Evolutionary conservation across 2,329 filamentous ascomycete species (phyloP), one percentile per base, ranked within the genome.

Genomic region (Epichloe sibirici): DNA sequence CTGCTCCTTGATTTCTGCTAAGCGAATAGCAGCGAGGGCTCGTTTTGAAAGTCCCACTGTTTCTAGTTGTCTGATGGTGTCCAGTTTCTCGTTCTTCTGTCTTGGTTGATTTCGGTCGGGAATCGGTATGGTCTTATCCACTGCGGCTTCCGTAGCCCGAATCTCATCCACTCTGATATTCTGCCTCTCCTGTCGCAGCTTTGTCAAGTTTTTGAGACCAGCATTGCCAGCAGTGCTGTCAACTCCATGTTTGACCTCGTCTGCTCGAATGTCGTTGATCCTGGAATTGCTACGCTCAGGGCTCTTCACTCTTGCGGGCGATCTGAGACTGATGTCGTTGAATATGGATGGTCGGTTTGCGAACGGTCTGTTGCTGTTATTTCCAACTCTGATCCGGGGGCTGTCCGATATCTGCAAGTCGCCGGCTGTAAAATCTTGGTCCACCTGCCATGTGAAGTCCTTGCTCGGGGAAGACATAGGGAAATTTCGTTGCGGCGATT

Each of bases 391-490:
- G 49, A 81, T 70, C 35, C 75, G 73, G n/a, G 78, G 78, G 55
- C 77, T 81, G 56, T 75, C 69, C 0, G 78, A 81, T 37, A 77
- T 61, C 53, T 80, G 76, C 40, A 81, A 54, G 53, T 81, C 77
- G 43, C 72, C 71, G 11, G 73, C 77, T 0, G 78, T 81, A 57
- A 82, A 80, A 51, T 82, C 78, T 5, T 74, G 72, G 37, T 81
- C 78, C 6, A 79, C 63, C 52, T 80, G 67, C 78, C 77, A 82
- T 7, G 71, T 74, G 53, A 73, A 77, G 57, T 72, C 75, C 62
- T 76, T 78, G 49, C 74, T 72, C 0, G 77, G 76, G 0, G 74
- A 75, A 5, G 57, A 51, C 48, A 55, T 45, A 15, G 40, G 25
- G 5, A 25, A 37, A n/a, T 47, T 46, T 47, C 43, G 23, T 25